Conservation (phyloP, 2,329 filamentous ascomycete genomes). For the Tricladium varicosporioides region DNA sequence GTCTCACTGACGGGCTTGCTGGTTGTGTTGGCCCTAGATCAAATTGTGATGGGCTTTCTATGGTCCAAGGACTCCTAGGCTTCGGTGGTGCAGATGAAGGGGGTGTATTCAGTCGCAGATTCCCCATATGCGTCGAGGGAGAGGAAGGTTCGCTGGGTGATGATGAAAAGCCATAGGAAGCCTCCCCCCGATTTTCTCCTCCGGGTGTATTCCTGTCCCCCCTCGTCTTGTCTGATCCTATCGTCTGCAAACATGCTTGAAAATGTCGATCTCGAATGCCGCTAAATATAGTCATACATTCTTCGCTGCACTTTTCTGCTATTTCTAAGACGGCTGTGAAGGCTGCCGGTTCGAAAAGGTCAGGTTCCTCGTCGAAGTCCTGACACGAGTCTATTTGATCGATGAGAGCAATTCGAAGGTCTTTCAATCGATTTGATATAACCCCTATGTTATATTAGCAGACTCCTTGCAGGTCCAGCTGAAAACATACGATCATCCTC, state of each 20-base stretch:
- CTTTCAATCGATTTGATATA: slow-evolving; percentile 26
- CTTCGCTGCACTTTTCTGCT: slow-evolving; percentile 25
- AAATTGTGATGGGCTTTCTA: slow-evolving; percentile 20
- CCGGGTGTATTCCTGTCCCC: slow-evolving; percentile 15
- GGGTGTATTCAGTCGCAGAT: slow-evolving; percentile 1
- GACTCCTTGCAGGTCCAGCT: background rate
- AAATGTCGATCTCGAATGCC: slow-evolving; percentile 20
- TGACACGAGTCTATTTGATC: slow-evolving; percentile 29
- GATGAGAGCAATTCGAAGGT: slow-evolving; percentile 28
- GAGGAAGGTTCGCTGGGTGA: slow-evolving; percentile 1
- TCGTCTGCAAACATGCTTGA: slow-evolving; percentile 35
- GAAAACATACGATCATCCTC: slow-evolving; percentile 27
- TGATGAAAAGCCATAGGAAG: background rate
- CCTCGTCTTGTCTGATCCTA: slow-evolving; percentile 2
- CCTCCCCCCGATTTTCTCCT: slow-evolving; percentile 14
- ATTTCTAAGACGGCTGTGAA: slow-evolving; percentile 24
- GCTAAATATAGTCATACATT: slow-evolving; percentile 28
- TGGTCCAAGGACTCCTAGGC: slow-evolving; percentile 24
- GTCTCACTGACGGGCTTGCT: background rate
- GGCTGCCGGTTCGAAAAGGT: slow-evolving; percentile 24
- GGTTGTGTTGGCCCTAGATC: slow-evolving; percentile 8
- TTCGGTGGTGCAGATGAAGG: slow-evolving; percentile 15
- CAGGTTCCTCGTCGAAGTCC: slow-evolving; percentile 29
- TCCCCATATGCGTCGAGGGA: slow-evolving; percentile 2
- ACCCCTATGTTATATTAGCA: slow-evolving; percentile 18